phyloP scores from a whole-genome alignment of 225 moss, liverwort and hornwort genomes.

The Bryum argenteum region DNA sequence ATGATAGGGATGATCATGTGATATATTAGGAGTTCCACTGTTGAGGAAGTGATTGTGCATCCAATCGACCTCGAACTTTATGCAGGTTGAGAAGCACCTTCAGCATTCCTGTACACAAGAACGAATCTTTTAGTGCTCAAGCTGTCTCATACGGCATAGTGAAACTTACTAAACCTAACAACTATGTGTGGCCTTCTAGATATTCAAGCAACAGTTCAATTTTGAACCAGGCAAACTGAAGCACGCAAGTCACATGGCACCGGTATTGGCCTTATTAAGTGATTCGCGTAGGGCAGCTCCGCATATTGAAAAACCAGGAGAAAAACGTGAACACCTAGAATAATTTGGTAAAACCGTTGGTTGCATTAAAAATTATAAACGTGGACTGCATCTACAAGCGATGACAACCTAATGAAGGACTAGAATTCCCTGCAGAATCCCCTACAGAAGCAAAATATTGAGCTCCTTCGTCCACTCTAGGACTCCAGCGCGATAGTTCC shows the following conservation, averaged over 20 bases:
- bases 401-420: background rate
- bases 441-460: background rate
- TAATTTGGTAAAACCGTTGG: background rate
- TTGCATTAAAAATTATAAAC: conserved; percentile 16
- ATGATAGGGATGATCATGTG: conserved; percentile 8
- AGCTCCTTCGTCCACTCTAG: background rate
- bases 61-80: conserved; percentile 2
- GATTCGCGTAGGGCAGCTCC: background rate
- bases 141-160: background rate
- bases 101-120: conserved; percentile 38
- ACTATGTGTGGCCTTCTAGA: conserved; percentile 2
- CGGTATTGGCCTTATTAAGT: background rate
- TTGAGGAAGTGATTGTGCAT: conserved; percentile 9
- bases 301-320: no score
- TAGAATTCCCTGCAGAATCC: background rate
- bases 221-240: conserved; percentile 1
- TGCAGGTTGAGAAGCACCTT: conserved; percentile 18
- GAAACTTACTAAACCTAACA: conserved; percentile 11
- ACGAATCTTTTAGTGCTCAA: conserved; percentile 22
- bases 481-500: conserved; percentile 19
- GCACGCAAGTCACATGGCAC: background rate
- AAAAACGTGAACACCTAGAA: no score
- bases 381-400: conserved; percentile 6
- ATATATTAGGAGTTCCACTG: background rate
- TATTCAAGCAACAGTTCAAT: conserved; percentile 17